Base-by-base conservation (phyloP, 345 rosid species). In the Brassica cretica region DNA sequence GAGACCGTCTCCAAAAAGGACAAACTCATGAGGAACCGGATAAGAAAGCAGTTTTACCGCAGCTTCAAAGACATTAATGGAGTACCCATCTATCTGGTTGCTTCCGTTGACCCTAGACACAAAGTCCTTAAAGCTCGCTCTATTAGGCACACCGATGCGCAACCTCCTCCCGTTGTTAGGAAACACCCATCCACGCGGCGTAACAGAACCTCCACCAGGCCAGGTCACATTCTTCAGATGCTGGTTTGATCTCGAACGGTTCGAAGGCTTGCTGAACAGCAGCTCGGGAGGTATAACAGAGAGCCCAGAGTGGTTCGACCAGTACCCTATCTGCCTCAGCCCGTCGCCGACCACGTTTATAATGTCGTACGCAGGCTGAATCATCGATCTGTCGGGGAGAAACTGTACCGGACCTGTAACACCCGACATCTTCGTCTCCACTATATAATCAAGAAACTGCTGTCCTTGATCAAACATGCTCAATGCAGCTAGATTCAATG, bases 161-260 rank as follows among this genome's bases (percentile, higher is more conserved):
- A 94, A 75, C 74, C 82, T 72, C 79, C 84, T 88, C 67, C 97
- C 98, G 62, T 94, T 92, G 79, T 91, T 78, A 25, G 91, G 97
- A 64, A 94, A 89, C 30, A 92, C 91, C 97, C 98, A 94, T 70
- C 98, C 98, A 19, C 98, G 94, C 55, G 97, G 98, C 16, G 3
- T 84, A 30, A 19, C 79, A 25, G 79, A 76, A 61, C 33, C 60
- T 75, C 97, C 95, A 67, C 97, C 97, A 68, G 98, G 98, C 97
- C 98, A 94, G 55, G 85, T 81, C 84, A 90, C 97, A 79, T 71
- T 71, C 59, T 51, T 10, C 59, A 94, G 68, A 30, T 84, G 85
- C 53, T 94, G 97, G 85, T 81, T 94, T 71, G 93, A 88, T 76
- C 80, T 87, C 4, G 98, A 91, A 73, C 82, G 88, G 79, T 91